A percentile compares a stretch with the other conserved stretches of the same genome.
These are phyloP conservation scores for Spizellomyces punctatus DNA, from an alignment of 192 early-diverging fungal species.

Conservation along the genomic window DNA sequence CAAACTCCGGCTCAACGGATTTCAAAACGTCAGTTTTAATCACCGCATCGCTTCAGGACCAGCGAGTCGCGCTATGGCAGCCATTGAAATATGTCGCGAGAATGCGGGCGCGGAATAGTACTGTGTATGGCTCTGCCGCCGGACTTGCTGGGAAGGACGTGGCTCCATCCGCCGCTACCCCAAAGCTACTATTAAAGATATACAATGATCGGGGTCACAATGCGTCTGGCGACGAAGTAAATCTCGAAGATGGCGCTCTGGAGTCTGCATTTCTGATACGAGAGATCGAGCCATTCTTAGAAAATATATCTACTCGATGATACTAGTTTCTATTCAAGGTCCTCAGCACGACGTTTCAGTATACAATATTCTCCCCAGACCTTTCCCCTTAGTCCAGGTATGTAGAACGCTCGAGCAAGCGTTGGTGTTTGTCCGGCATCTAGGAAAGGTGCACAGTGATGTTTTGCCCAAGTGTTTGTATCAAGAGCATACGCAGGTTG, in stretches of 20 bases:
- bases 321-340: no score
- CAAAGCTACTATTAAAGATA: background rate
- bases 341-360: background rate
- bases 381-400: slow-evolving; percentile 9
- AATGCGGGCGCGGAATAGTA: slow-evolving; percentile 14
- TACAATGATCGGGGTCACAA: slow-evolving; percentile 10
- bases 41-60: slow-evolving; percentile 19
- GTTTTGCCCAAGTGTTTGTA: slow-evolving; percentile 57
- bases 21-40: slow-evolving; percentile 18
- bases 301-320: no score
- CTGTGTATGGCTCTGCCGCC: background rate
- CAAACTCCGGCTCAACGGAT: background rate
- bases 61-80: slow-evolving; percentile 27
- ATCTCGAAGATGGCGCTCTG: slow-evolving; percentile 9
- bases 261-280: slow-evolving; percentile 13
- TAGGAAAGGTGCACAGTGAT: slow-evolving; percentile 65
- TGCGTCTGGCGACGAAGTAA: background rate
- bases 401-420: slow-evolving; percentile 18
- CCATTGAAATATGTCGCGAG: slow-evolving; percentile 21
- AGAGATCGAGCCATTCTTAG: background rate
- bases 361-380: slow-evolving; percentile 32
- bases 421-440: slow-evolving; percentile 45
- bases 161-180: background rate
- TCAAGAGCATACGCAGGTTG: slow-evolving; percentile 60
- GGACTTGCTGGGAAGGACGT: background rate